Evolutionary conservation across 345 rosid species (phyloP), one percentile per base, ranked within the genome.

Genomic region (Geranium rotundifolium): DNA sequence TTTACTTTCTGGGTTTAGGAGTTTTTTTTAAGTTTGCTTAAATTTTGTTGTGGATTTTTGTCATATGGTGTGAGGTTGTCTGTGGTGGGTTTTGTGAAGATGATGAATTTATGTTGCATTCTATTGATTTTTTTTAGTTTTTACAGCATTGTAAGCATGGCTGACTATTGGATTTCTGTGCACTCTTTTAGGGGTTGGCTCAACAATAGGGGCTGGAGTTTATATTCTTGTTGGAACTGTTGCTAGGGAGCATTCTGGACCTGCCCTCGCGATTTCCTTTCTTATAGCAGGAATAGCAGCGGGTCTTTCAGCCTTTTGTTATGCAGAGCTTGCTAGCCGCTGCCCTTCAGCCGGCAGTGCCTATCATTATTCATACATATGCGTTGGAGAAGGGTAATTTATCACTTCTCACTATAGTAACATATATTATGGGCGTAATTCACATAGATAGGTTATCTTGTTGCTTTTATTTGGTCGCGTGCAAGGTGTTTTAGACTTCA

Each of bases 291-390:
- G 97, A 57, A 71, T 87, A 13, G 97, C 99, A 7, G 91, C 99
- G 49, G 91, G 95, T 60, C 91, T 93, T 63, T 90, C 99, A 0
- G 96, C 99, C 0, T 88, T 89, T 70, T 93, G 99, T 71, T 93
- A 93, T 71, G 99, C 99, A 0, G 99, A 93, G 77, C 95, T 93
- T 54, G 87, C 97, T 54, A 75, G 86, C 71, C 91, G 97, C 0
- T 93, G 96, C 65, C 99, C 99, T 0, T 93, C 99, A 65, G 99
- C 99, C 63, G 99, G 99, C 66, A 93, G 99, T 80, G 99, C 99
- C 56, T 93, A 93, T 80, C 99, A 93, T 57, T 93, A 90, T 76
- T 70, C 99, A 0, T 93, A 93, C 80, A 86, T 93, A 29, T 93
- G 97, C 71, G 78, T 86, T 8, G 99, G 99, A 65, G 99, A 93